A percentile compares a stretch with the other conserved stretches of the same genome.
These are phyloP conservation scores for Zoysia matrella DNA, from an alignment of 202 grass and related monocot genomes.

Conservation along the genomic window DNA sequence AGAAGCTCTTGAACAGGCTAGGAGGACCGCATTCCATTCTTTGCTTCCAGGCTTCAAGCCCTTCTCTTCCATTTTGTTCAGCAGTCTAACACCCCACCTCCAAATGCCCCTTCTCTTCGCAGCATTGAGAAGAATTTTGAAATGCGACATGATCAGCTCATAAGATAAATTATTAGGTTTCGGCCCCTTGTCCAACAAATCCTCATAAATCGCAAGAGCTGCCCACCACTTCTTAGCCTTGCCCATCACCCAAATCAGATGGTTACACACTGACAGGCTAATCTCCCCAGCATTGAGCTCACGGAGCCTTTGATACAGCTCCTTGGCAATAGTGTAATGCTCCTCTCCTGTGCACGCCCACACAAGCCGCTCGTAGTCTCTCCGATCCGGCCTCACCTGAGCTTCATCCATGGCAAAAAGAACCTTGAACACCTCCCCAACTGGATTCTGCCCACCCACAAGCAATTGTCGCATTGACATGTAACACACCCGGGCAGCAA, in stretches of 20 bases:
- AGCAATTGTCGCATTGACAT: conserved; percentile 66
- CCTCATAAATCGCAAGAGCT: conserved; percentile 88
- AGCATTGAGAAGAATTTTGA: conserved; percentile 70
- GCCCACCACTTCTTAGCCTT: conserved; percentile 97
- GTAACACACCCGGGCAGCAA: conserved; percentile 53
- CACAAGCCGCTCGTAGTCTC: conserved; percentile 63
- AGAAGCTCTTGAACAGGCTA: conserved; percentile 80
- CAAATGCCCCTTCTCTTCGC: conserved; percentile 76
- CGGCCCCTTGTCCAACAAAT: conserved; percentile 75
- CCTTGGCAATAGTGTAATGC: conserved; percentile 74
- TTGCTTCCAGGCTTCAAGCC: conserved; percentile 66
- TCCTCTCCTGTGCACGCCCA: conserved; percentile 79
- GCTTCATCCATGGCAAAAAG: conserved; percentile 68
- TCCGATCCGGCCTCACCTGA: conserved; percentile 33
- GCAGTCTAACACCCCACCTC: conserved; percentile 72
- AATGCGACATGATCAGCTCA: conserved; percentile 78
- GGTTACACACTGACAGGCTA: conserved; percentile 81
- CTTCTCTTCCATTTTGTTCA: conserved; percentile 91
- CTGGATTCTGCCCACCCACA: conserved; percentile 49
- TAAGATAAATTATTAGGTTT: conserved; percentile 81
- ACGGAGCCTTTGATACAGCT: conserved; percentile 78
- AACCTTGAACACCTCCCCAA: conserved; percentile 61
- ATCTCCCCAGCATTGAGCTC: conserved; percentile 43
- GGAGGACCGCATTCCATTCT: conserved; percentile 88
- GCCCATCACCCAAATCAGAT: conserved; percentile 87